Evolutionary conservation across 2,329 filamentous ascomycete species (phyloP).

Genomic region (Aspergillus sp.): DNA sequence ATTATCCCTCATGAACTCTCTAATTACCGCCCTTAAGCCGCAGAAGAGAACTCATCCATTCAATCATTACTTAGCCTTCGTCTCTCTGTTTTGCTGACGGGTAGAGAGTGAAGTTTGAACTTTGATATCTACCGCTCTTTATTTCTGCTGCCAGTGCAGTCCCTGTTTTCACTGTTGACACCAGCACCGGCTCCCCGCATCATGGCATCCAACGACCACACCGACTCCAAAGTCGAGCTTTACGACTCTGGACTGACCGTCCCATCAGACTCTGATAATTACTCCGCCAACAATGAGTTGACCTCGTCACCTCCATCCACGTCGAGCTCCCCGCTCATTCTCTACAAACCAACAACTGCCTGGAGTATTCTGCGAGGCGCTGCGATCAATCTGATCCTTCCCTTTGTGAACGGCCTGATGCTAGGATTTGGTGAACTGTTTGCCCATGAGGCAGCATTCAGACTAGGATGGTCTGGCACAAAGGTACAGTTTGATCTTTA

Average conservation of each 20-base stretch:
- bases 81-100: no score
- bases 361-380: constrained; percentile 83
- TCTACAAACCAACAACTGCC: constrained; percentile 84
- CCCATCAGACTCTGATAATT: constrained; percentile 46
- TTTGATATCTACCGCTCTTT: no score
- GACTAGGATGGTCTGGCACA: constrained; percentile 88
- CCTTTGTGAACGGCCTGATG: constrained; percentile 98
- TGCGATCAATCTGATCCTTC: constrained; percentile 90
- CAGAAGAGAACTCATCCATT: neutral
- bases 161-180: no score
- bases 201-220: constrained; percentile 29
- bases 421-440: constrained; percentile 94
- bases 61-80: neutral
- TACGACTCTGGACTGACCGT: constrained; percentile 41
- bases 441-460: constrained; percentile 90
- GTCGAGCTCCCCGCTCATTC: constrained; percentile 38
- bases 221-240: constrained; percentile 31
- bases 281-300: constrained; percentile 37
- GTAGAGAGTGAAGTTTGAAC: no score
- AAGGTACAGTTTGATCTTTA: constrained; percentile 57
- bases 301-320: constrained; percentile 29
- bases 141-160: no score
- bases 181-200: constrained; percentile 3
- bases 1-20: no score
- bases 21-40: no score